Percentiles rank a stretch among this genome's conserved stretches.
Evolutionary conservation across 2,329 filamentous ascomycete species (phyloP).

Genomic region (Stagonosporopsis cucurbitacearum): DNA sequence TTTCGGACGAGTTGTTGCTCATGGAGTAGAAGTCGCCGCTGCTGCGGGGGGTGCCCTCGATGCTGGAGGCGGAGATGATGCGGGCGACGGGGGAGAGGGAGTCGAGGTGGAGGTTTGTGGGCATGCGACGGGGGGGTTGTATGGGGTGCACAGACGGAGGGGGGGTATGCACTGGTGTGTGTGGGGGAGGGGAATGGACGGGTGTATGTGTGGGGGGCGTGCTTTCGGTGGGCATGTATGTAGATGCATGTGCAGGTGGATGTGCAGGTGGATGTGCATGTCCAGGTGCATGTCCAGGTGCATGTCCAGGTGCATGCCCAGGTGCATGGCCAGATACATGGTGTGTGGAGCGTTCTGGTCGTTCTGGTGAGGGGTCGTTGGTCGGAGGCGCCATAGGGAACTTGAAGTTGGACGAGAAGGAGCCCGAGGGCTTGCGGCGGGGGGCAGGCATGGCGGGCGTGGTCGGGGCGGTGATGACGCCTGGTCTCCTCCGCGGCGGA

Average conservation of each 20-base stretch:
- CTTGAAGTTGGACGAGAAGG: conserved; percentile 60
- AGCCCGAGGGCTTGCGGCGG: conserved; percentile 50
- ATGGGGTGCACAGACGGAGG: conserved; percentile 16
- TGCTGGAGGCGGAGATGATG: conserved; percentile 78
- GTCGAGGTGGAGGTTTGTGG: conserved; percentile 58
- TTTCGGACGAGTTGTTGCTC: conserved; percentile 95
- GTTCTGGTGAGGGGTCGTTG: conserved; percentile 38
- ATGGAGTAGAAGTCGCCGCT: conserved; percentile 94
- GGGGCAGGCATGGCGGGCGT: conserved; percentile 50
- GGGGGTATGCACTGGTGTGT: neutral
- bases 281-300: too few relatives aligned
- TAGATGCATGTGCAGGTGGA: too few relatives aligned
- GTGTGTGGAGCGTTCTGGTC: conserved; percentile 23
- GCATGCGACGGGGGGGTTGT: conserved; percentile 18
- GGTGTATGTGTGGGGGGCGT: neutral
- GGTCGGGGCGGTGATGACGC: conserved; percentile 47
- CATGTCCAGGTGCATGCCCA: too few relatives aligned
- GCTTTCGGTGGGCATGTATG: too few relatives aligned
- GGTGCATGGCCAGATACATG: too few relatives aligned
- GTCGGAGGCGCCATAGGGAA: conserved; percentile 58
- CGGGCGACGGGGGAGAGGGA: conserved; percentile 67
- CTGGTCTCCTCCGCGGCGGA: conserved; percentile 37
- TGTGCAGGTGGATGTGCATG: too few relatives aligned
- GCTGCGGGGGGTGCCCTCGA: conserved; percentile 79
- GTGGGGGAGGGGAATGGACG: conserved; percentile 41